phyloP scores from a whole-genome alignment of 2,329 filamentous ascomycete genomes.

The Talaromyces sp. region DNA sequence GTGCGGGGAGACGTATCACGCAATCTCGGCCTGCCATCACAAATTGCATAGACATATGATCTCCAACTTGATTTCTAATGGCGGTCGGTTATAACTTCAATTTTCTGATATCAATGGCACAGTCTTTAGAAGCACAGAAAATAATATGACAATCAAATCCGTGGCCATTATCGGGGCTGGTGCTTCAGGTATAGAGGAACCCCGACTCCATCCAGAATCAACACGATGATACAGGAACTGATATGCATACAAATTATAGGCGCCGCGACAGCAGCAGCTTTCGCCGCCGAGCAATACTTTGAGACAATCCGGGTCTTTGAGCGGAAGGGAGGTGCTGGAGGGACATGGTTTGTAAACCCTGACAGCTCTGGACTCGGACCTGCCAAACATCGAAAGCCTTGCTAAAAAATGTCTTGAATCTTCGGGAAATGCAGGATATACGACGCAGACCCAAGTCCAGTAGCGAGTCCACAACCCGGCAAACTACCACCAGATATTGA shows the following conservation, averaged over 20 bases:
- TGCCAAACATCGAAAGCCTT: not conserved
- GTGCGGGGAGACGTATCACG: constrained; percentile 9
- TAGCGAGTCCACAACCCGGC: constrained; percentile 27
- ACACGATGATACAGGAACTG: not conserved
- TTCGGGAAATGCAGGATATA: constrained; percentile 29
- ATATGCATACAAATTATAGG: not conserved
- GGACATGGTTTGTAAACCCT: constrained; percentile 30
- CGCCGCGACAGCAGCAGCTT: constrained; percentile 33
- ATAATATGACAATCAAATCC: constrained; percentile 16
- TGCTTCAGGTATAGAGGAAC: constrained; percentile 24
- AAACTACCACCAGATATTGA: constrained; percentile 32
- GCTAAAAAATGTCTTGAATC: not conserved
- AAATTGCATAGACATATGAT: not conserved
- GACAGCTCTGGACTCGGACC: not conserved
- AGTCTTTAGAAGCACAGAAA: not conserved
- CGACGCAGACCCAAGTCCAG: constrained; percentile 31
- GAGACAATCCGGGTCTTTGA: constrained; percentile 35
- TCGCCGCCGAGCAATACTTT: constrained; percentile 34
- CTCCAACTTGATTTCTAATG: not conserved
- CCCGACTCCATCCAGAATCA: no score
- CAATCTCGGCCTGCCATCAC: constrained; percentile 8
- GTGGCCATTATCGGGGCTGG: constrained; percentile 34
- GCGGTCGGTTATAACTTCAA: not conserved
- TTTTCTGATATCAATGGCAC: not conserved
- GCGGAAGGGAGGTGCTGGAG: constrained; percentile 32